A percentile compares a stretch with the other conserved stretches of the same genome.
Evolutionary conservation across 129 eudicot species (phyloP).

Genomic region (Chrysanthemum makinoi): DNA sequence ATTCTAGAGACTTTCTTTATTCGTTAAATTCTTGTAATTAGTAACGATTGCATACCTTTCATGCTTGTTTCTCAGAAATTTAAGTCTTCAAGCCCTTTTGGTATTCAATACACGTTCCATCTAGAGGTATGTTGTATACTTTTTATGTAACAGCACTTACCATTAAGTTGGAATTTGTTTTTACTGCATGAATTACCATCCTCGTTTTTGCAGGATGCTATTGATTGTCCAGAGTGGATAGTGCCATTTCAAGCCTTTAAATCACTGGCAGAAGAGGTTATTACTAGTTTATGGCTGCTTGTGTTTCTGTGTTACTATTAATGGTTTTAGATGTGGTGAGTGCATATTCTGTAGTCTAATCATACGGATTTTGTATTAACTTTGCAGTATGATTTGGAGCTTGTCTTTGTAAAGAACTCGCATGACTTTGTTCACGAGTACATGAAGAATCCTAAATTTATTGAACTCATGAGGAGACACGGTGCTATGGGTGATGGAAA

Average conservation of each 20-base stretch:
- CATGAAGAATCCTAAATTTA: slow-evolving; percentile 79
- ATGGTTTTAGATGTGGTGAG: too few species aligned
- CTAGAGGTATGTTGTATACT: slow-evolving; percentile 62
- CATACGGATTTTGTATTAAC: background rate
- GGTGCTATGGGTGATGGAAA: slow-evolving; percentile 97
- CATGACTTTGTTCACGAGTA: slow-evolving; percentile 89
- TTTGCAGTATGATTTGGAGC: slow-evolving; percentile 84
- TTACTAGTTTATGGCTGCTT: too few species aligned
- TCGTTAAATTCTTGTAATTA: background rate
- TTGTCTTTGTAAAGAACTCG: slow-evolving; percentile 82
- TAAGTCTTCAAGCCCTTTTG: slow-evolving; percentile 86
- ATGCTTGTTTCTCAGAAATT: slow-evolving; percentile 59
- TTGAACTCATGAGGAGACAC: slow-evolving; percentile 88
- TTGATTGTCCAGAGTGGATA: slow-evolving; percentile 99
- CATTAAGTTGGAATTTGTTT: background rate
- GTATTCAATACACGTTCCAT: slow-evolving; percentile 86
- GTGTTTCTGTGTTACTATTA: too few species aligned
- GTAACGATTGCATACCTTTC: slow-evolving; percentile 14
- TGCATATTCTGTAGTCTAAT: background rate
- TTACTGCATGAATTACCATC: background rate
- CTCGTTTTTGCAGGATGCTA: slow-evolving; percentile 76
- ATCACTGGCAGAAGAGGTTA: slow-evolving; percentile 95
- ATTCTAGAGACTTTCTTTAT: background rate
- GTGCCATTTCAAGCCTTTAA: slow-evolving; percentile 89
- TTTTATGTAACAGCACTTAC: background rate